These are phyloP conservation scores for Termitomyces sp. DNA, from an alignment of 768 basidiomycete species.

Conservation along the genomic window DNA sequence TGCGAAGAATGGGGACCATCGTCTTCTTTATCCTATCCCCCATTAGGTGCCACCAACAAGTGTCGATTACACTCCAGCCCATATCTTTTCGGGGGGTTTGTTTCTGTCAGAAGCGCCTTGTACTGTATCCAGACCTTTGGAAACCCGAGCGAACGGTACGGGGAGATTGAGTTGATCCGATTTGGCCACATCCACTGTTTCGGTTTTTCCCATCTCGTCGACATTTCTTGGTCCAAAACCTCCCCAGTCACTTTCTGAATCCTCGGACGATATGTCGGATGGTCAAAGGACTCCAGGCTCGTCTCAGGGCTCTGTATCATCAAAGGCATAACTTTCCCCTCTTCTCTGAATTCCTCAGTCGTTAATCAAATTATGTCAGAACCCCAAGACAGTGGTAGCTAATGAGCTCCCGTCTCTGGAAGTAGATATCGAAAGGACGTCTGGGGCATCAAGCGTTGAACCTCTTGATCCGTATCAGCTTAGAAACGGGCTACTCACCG, in stretches of 20 bases:
- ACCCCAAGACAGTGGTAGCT: constrained; percentile 50
- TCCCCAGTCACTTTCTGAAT: constrained; percentile 21
- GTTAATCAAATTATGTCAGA: constrained; percentile 24
- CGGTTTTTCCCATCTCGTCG: constrained; percentile 31
- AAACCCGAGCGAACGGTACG: constrained; percentile 26
- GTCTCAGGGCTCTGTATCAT: constrained; percentile 20
- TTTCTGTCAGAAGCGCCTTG: constrained; percentile 16
- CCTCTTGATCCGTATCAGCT: constrained; percentile 66
- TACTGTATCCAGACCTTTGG: constrained; percentile 23
- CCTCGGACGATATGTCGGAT: constrained; percentile 30
- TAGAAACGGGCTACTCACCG: constrained; percentile 55
- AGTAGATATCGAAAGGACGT: constrained; percentile 42
- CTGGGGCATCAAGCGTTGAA: constrained; percentile 27
- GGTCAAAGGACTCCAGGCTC: constrained; percentile 26
- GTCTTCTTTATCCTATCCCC: neutral
- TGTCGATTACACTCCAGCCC: neutral
- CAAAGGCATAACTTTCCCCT: constrained; percentile 22
- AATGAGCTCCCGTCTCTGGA: constrained; percentile 35
- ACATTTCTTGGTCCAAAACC: constrained; percentile 21
- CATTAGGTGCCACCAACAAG: neutral
- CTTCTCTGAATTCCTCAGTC: constrained; percentile 1
- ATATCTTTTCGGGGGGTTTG: neutral
- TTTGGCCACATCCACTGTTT: constrained; percentile 34
- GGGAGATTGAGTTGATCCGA: constrained; percentile 37
- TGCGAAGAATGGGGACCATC: constrained; percentile 11